Conservation (phyloP, 108 stramenopile species). For the Nannochloropsis salina region DNA sequence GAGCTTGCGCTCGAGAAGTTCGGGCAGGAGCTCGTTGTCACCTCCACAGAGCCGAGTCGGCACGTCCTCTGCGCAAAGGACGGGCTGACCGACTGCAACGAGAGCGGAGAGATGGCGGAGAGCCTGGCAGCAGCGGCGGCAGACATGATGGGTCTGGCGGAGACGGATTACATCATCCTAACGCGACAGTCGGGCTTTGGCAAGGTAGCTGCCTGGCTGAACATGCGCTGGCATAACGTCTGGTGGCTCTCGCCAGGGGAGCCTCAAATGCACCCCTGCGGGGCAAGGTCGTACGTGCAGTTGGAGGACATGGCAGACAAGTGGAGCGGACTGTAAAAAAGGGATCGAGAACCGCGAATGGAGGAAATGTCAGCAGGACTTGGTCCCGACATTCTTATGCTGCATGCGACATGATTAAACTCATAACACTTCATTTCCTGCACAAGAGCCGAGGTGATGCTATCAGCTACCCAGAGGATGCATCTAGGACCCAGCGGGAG, state of each 20-base stretch:
- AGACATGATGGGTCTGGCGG: constrained; percentile 6
- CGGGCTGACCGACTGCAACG: constrained; percentile 2
- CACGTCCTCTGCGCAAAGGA: background rate
- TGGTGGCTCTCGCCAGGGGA: background rate
- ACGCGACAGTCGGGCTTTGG: background rate
- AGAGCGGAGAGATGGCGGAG: background rate
- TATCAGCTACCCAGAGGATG: too few relatives aligned
- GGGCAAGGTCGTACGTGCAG: background rate
- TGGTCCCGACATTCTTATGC: too few relatives aligned
- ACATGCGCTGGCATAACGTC: constrained; percentile 14
- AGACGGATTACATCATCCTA: constrained; percentile 15
- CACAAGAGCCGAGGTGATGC: too few relatives aligned
- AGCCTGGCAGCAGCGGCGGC: constrained; percentile 11
- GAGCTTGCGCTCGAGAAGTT: background rate
- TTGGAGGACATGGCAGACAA: background rate
- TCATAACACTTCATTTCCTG: too few relatives aligned
- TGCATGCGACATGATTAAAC: too few relatives aligned
- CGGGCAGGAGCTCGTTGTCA: background rate
- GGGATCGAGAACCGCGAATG: too few relatives aligned
- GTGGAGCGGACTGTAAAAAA: constrained; percentile 19
- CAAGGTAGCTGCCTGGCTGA: constrained; percentile 14
- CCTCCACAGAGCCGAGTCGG: background rate
- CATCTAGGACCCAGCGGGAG: too few relatives aligned
- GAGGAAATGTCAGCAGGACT: too few relatives aligned
- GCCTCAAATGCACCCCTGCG: background rate